Evolutionary conservation across 2,329 filamentous ascomycete species (phyloP).

Genomic region (Sporothrix phasma): DNA sequence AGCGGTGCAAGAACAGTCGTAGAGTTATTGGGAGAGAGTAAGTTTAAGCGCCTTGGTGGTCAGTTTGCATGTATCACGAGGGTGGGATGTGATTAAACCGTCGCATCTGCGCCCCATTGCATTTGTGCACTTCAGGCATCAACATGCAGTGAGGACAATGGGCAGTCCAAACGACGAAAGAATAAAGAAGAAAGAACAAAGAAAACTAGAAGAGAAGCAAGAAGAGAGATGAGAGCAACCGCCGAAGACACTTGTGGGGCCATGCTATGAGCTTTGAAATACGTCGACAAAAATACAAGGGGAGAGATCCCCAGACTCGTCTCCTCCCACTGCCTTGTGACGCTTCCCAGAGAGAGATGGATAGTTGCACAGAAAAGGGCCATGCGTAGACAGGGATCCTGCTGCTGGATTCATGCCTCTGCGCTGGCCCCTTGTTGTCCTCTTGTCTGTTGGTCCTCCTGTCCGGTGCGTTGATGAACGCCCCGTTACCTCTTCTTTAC

Average conservation of each 20-base stretch:
- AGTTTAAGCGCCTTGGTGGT: not conserved
- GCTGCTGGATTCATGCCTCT: no score
- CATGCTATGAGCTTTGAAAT: no score
- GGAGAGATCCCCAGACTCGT: no score
- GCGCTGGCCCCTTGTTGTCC: not conserved
- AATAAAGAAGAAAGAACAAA: not conserved
- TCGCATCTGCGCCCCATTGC: not conserved
- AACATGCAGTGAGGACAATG: not conserved
- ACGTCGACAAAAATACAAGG: no score
- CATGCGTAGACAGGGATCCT: no score
- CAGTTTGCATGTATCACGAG: not conserved
- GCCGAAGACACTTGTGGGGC: no score
- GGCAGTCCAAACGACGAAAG: not conserved
- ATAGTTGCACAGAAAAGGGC: not conserved
- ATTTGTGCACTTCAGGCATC: not conserved
- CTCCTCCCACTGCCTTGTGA: no score
- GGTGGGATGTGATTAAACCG: not conserved
- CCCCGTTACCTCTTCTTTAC: not conserved
- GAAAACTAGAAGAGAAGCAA: no score
- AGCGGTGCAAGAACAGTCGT: no score
- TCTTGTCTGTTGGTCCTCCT: not conserved
- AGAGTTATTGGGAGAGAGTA: not conserved
- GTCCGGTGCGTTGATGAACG: no score
- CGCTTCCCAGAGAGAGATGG: no score
- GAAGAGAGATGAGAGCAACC: no score